These are phyloP conservation scores for Phaseolus lunatus DNA, from an alignment of 306 rosid species.

Conservation along the genomic window DNA sequence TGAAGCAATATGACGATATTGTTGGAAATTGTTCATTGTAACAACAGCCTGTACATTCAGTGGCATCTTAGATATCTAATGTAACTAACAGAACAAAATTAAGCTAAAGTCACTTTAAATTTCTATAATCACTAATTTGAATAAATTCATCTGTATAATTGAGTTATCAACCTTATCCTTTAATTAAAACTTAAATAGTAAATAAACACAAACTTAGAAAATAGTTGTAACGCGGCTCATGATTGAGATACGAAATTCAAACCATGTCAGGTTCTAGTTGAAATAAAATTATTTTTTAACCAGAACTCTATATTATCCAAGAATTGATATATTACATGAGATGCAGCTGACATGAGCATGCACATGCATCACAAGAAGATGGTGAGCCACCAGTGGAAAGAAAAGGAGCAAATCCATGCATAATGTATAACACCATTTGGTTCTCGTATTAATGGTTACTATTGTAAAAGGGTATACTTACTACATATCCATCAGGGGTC, in stretches of 20 bases:
- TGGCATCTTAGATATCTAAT: slow-evolving; percentile 37
- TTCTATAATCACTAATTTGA: neutral
- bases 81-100: slow-evolving; percentile 2
- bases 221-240: neutral
- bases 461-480: slow-evolving; percentile 52
- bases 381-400: slow-evolving; percentile 11
- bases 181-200: neutral
- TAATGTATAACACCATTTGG: slow-evolving; percentile 14
- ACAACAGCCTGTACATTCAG: slow-evolving; percentile 72
- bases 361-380: slow-evolving; percentile 6
- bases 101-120: slow-evolving; percentile 29
- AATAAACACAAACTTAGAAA: neutral
- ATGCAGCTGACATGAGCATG: slow-evolving; percentile 29
- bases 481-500: slow-evolving; percentile 86
- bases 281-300: neutral
- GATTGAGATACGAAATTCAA: neutral
- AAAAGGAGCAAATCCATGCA: neutral
- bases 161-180: neutral
- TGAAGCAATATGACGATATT: slow-evolving; percentile 74
- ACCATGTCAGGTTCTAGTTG: slow-evolving; percentile 23
- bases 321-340: neutral
- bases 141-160: neutral
- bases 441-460: neutral
- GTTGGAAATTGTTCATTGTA: slow-evolving; percentile 81
- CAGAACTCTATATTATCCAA: neutral